Evolutionary conservation across 2,329 filamentous ascomycete species (phyloP), one percentile per base, ranked within the genome.

Genomic region (Fusarium clavum): DNA sequence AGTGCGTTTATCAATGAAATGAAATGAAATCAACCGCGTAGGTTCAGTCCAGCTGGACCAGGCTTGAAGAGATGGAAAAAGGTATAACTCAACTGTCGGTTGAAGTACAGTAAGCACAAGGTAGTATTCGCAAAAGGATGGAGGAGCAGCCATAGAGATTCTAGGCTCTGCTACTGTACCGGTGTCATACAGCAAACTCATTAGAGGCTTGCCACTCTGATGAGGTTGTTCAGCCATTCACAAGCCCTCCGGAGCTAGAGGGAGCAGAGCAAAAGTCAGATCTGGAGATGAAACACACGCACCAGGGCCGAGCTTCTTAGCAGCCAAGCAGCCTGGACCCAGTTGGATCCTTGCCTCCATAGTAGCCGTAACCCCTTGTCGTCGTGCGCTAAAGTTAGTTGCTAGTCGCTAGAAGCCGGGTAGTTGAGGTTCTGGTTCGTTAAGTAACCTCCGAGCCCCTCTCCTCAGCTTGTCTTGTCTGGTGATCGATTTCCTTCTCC

Each of bases 391-490:
- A 69, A 48, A 64, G 41, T 34, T 54, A 45, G 53, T 44, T 51
- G 29, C 41, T 44, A 44, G 41, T 44, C 52, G 32, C 24, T 46
- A 53, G 43, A 27, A 38, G 34, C 34, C 34, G 18, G 32, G 22
- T 44, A n/a, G 30, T 44, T 20, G 34, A 52, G 34, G 45, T 47
- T 43, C 49, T 57, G 51, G 57, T 55, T 32, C 54, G 51, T 64
- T 72, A 62, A 57, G 62, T 72, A 57, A 71, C 63, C 44, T 57
- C 57, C 38, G 30, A 58, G 43, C 60, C 60, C 62, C 58, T 68
- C 67, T 47, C 46, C 16, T 38, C 34, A 49, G 24, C 16, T 6
- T 18, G 32, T 34, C 32, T 38, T 41, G 44, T 53, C 52, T 43
- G 46, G 16, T 53, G 52, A 46, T 64, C 48, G 47, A 58, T 57